phyloP scores from a whole-genome alignment of 2,329 filamentous ascomycete species.

The Hyphodiscus sp. region DNA sequence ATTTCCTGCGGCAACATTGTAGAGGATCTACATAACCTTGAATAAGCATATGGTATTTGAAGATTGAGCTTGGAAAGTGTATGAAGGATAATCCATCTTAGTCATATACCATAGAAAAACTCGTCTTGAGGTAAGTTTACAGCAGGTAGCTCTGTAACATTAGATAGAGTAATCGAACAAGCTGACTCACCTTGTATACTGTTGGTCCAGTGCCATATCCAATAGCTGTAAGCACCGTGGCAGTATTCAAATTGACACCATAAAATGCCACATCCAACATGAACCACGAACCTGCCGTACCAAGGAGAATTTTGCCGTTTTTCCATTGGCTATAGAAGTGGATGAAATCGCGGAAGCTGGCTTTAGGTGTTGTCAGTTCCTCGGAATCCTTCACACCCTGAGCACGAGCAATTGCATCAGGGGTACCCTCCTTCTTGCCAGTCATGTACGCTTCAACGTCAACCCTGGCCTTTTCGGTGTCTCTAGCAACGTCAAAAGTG shows the following conservation, averaged over 20 bases:
- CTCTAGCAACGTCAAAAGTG: slow-evolving; percentile 74
- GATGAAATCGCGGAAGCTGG: slow-evolving; percentile 65
- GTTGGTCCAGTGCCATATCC: slow-evolving; percentile 60
- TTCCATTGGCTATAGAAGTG: slow-evolving; percentile 64
- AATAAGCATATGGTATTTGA: no score
- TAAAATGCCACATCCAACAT: slow-evolving; percentile 47
- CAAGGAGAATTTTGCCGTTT: slow-evolving; percentile 65
- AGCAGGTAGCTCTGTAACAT: no score
- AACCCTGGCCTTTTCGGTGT: slow-evolving; percentile 65
- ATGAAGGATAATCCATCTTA: no score
- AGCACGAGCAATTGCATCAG: slow-evolving; percentile 62
- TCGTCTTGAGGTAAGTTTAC: no score
- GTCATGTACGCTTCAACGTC: slow-evolving; percentile 69
- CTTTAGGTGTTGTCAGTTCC: slow-evolving; percentile 49
- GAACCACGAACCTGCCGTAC: slow-evolving; percentile 84
- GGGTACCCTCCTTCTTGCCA: slow-evolving; percentile 53
- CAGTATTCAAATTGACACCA: no score
- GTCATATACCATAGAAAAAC: no score
- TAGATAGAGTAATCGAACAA: no score
- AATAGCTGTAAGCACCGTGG: slow-evolving; percentile 47
- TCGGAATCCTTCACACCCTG: slow-evolving; percentile 46
- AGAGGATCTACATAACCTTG: no score
- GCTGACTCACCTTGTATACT: slow-evolving; percentile 61
- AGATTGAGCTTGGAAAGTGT: no score
- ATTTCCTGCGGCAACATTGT: slow-evolving; percentile 69